Percentiles rank a stretch among this genome's conserved stretches.
These are phyloP conservation scores for Kluyveromyces sp. DNA, from an alignment of 1,139 yeast genomes.

Conservation along the genomic window DNA sequence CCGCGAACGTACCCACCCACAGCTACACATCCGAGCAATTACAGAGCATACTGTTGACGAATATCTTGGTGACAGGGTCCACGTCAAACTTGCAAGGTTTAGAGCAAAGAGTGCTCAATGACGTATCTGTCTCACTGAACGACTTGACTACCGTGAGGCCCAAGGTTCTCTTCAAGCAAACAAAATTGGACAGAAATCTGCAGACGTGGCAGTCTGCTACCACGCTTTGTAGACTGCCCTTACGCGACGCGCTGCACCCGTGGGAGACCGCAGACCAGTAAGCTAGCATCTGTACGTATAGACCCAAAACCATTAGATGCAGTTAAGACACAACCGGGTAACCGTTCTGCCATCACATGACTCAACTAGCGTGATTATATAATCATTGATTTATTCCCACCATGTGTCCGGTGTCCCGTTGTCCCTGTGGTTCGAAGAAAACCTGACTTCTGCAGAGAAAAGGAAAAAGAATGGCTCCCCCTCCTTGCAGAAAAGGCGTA, in stretches of 20 bases:
- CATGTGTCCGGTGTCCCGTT: not conserved
- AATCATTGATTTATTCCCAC: no score
- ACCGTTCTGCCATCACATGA: no score
- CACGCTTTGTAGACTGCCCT: slow-evolving; percentile 4
- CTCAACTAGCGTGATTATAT: no score
- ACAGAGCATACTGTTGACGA: slow-evolving; percentile 38
- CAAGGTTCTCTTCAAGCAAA: slow-evolving; percentile 5
- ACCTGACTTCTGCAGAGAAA: not conserved
- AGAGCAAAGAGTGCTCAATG: slow-evolving; percentile 55
- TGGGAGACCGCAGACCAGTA: slow-evolving; percentile 3
- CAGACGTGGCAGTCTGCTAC: slow-evolving; percentile 8
- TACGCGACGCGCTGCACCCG: slow-evolving; percentile 2
- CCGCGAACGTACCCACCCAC: slow-evolving; percentile 1
- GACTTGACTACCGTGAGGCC: slow-evolving; percentile 7
- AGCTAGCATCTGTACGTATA: not conserved
- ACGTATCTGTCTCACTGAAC: slow-evolving; percentile 24
- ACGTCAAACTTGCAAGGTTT: slow-evolving; percentile 54
- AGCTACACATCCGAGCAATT: slow-evolving; percentile 18
- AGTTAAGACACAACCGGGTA: no score
- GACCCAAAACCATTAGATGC: not conserved
- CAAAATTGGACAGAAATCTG: slow-evolving; percentile 3
- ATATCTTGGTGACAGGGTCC: slow-evolving; percentile 63
- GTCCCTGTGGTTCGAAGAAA: no score
- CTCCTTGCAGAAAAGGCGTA: no score
- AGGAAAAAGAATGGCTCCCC: no score